Conservation (phyloP, 441 rosid species). For the Adansonia madagascariensis region DNA sequence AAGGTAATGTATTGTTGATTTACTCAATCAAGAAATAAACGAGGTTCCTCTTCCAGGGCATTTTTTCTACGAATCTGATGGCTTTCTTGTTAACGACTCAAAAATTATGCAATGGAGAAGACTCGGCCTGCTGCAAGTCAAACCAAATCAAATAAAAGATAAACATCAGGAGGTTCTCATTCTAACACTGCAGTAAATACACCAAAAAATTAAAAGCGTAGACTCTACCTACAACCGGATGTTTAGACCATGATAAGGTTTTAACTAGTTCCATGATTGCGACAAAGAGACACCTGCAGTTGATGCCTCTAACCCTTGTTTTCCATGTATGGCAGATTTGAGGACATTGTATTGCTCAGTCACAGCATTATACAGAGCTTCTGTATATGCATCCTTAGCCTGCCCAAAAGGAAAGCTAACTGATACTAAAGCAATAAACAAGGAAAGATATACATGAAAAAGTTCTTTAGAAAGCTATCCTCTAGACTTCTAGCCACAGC, state of each 20-base stretch:
- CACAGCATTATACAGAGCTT: constrained; percentile 61
- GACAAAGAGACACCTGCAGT: constrained; percentile 64
- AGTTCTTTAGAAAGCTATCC: background rate
- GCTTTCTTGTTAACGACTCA: constrained; percentile 22
- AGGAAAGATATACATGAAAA: background rate
- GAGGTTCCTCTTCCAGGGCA: constrained; percentile 26
- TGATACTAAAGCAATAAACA: constrained; percentile 26
- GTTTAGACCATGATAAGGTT: constrained; percentile 20
- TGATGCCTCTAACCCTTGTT: constrained; percentile 66
- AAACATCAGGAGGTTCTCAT: background rate
- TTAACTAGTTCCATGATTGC: constrained; percentile 74
- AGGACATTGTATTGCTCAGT: constrained; percentile 69
- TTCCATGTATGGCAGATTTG: constrained; percentile 63
- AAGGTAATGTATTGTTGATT: constrained; percentile 1
- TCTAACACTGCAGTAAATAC: background rate
- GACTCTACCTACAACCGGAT: constrained; percentile 36
- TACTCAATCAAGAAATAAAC: constrained; percentile 18
- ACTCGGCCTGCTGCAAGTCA: constrained; percentile 35
- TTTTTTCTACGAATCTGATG: constrained; percentile 6
- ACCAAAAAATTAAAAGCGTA: constrained; percentile 5
- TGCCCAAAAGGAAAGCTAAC: constrained; percentile 38
- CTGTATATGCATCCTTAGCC: constrained; percentile 68
- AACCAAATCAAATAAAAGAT: constrained; percentile 1
- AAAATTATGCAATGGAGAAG: constrained; percentile 13
- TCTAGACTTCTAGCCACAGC: background rate